Conservation (phyloP, 495 filamentous ascomycete species). For the Neurospora tetrasperma region DNA sequence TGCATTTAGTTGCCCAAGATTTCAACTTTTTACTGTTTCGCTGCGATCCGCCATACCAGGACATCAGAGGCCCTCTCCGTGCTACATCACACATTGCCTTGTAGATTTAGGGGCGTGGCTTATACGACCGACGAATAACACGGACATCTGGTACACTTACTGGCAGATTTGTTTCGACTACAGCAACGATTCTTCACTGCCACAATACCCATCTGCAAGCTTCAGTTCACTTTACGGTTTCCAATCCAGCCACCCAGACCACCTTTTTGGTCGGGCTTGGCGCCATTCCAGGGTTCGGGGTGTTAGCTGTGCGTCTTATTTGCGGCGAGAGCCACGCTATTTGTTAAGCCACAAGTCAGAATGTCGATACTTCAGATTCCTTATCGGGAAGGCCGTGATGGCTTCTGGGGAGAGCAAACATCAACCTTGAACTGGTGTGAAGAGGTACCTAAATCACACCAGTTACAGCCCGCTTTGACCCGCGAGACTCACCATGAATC, state of each 20-base stretch:
- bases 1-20: background rate
- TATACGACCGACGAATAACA: background rate
- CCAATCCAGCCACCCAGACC: background rate
- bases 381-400: conserved; percentile 57
- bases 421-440: conserved; percentile 92
- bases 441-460: conserved; percentile 47
- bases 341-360: background rate
- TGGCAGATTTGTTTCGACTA: background rate
- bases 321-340: background rate
- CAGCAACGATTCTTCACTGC: background rate
- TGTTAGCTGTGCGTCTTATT: background rate
- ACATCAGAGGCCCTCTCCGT: background rate
- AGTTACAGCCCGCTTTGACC: background rate
- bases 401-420: conserved; percentile 78
- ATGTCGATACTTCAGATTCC: conserved; percentile 37
- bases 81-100: background rate
- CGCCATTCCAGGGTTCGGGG: background rate
- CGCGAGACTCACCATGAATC: background rate
- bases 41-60: background rate
- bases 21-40: background rate
- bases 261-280: background rate
- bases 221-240: background rate
- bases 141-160: background rate
- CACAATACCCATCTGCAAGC: background rate
- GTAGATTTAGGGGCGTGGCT: background rate